Percentiles rank a stretch among this genome's conserved stretches.
These are phyloP conservation scores for Durusdinium trenchii DNA, from an alignment of 73 alveolate species.

Conservation along the genomic window DNA sequence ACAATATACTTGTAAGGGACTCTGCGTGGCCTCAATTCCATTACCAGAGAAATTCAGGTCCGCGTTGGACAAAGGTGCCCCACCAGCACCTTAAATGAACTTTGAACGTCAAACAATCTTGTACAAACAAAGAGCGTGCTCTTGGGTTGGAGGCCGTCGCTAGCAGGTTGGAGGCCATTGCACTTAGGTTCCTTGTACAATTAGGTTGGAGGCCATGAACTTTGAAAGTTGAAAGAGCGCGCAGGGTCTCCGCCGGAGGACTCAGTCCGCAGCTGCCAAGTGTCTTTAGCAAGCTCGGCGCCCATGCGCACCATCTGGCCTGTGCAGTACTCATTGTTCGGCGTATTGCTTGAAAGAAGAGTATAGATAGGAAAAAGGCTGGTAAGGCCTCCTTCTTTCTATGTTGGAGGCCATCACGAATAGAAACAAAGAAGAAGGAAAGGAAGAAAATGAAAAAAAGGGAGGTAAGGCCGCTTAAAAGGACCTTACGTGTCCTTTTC, in stretches of 20 bases:
- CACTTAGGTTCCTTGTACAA: neutral
- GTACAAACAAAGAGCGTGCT: neutral
- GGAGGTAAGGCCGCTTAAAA: too few relatives aligned
- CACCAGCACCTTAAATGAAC: conserved; percentile 31
- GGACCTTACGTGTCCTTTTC: too few relatives aligned
- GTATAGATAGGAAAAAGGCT: too few relatives aligned
- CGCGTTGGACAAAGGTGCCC: conserved; percentile 69
- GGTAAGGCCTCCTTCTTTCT: too few relatives aligned
- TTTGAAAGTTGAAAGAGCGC: neutral
- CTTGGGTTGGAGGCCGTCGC: conserved; percentile 1
- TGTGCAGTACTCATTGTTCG: too few relatives aligned
- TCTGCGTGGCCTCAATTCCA: conserved; percentile 68
- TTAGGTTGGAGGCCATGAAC: neutral
- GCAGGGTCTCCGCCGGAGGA: neutral
- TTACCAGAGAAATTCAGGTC: conserved; percentile 75
- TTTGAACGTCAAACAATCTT: neutral
- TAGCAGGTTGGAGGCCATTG: conserved; percentile 66
- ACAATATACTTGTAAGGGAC: too few relatives aligned
- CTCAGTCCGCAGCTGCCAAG: conserved; percentile 4
- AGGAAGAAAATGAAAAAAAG: too few relatives aligned
- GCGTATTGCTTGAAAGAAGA: too few relatives aligned
- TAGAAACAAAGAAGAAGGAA: too few relatives aligned
- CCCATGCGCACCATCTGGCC: conserved; percentile 85
- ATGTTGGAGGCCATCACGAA: too few relatives aligned
- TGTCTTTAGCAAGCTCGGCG: conserved; percentile 59